These are phyloP conservation scores for Phoma herbarum DNA, from an alignment of 2,329 filamentous ascomycete species.

Conservation along the genomic window DNA sequence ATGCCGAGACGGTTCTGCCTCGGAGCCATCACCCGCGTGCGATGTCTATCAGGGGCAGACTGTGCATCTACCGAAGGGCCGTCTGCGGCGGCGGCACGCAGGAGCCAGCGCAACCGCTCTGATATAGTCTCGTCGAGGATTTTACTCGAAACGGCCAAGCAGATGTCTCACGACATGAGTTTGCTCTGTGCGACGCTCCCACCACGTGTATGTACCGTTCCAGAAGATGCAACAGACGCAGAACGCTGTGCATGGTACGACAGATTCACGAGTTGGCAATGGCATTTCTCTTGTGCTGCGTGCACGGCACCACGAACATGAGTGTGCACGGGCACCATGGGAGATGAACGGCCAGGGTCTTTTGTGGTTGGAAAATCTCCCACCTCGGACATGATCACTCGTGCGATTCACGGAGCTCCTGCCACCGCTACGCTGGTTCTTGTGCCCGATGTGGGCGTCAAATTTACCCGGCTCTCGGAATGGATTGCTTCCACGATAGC, in stretches of 20 bases:
- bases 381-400: slow-evolving; percentile 29
- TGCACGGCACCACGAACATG: slow-evolving; percentile 16
- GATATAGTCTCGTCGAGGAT: slow-evolving; percentile 12
- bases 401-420: slow-evolving; percentile 40
- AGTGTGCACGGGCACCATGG: slow-evolving; percentile 14
- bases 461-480: slow-evolving; percentile 35
- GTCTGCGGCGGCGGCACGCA: slow-evolving; percentile 23
- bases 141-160: slow-evolving; percentile 9
- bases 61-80: slow-evolving; percentile 30
- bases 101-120: slow-evolving; percentile 7
- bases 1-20: slow-evolving; percentile 15
- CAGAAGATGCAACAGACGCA: slow-evolving; percentile 9
- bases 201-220: slow-evolving; percentile 31
- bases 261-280: background rate
- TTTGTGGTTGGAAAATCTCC: slow-evolving; percentile 45
- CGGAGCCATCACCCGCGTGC: slow-evolving; percentile 17
- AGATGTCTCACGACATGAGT: slow-evolving; percentile 16
- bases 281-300: slow-evolving; percentile 8
- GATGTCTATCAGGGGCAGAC: slow-evolving; percentile 28
- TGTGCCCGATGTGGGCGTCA: slow-evolving; percentile 35
- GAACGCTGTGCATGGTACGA: background rate
- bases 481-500: slow-evolving; percentile 12
- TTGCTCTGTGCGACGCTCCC: slow-evolving; percentile 25
- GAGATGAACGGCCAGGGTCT: slow-evolving; percentile 39
- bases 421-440: slow-evolving; percentile 40